phyloP scores from a whole-genome alignment of 169 alveolate species.

The Plasmodium malariae region DNA sequence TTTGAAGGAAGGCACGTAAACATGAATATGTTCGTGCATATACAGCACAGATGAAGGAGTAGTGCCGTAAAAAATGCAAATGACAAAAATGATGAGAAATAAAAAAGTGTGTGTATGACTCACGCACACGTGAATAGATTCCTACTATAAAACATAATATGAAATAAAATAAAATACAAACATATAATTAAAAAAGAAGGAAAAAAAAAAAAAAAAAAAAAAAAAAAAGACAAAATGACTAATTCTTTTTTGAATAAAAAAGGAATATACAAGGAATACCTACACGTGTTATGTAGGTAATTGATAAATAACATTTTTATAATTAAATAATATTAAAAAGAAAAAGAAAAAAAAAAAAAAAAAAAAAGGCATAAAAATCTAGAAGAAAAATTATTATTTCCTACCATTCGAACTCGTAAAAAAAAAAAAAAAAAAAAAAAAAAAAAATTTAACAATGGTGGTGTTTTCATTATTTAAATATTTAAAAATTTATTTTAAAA shows the following conservation, averaged over 20 bases:
- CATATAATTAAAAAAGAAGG: not conserved
- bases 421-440: too few relatives aligned
- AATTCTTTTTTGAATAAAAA: too few relatives aligned
- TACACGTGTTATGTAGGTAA: not conserved
- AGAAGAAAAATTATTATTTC: not conserved
- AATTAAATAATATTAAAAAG: constrained; percentile 7
- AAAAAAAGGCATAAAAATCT: constrained; percentile 11
- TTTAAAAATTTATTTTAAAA: not conserved
- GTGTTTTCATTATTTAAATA: too few relatives aligned
- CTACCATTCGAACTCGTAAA: too few relatives aligned
- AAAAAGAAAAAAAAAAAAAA: not conserved
- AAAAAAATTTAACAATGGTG: too few relatives aligned
- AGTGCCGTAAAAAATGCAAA: too few relatives aligned
- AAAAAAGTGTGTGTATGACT: too few relatives aligned
- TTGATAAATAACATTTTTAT: constrained; percentile 8
- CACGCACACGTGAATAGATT: not conserved
- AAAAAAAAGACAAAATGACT: not conserved
- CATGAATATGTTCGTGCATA: not conserved
- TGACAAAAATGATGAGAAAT: too few relatives aligned
- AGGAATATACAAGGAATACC: not conserved
- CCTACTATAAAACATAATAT: not conserved
- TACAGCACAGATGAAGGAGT: not conserved
- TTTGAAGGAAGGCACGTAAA: not conserved
- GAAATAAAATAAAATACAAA: too few relatives aligned
- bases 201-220: too few relatives aligned